These are phyloP conservation scores for Penicillium fimorum DNA, from an alignment of 495 filamentous ascomycete species.

Conservation along the genomic window DNA sequence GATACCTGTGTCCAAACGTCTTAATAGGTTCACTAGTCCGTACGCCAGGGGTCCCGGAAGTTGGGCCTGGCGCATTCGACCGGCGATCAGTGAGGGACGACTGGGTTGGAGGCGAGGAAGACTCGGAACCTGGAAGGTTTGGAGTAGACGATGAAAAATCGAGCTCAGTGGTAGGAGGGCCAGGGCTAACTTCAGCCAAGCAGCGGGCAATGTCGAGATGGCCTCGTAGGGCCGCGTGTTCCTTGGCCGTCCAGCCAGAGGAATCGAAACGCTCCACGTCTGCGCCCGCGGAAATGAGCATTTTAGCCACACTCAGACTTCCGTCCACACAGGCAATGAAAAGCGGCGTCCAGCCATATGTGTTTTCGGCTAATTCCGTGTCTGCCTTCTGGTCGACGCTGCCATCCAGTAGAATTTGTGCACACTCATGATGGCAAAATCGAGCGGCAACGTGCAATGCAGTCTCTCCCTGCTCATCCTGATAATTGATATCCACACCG, in stretches of 20 bases:
- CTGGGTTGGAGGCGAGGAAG: conserved; percentile 41
- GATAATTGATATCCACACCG: conserved; percentile 90
- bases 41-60: conserved; percentile 33
- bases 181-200: conserved; percentile 54
- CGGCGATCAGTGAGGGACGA: conserved; percentile 54
- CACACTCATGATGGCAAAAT: conserved; percentile 80
- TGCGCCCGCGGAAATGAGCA: conserved; percentile 73
- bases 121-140: conserved; percentile 40
- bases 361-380: conserved; percentile 74
- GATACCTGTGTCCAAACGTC: conserved; percentile 93
- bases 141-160: conserved; percentile 36
- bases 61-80: conserved; percentile 44
- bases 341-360: conserved; percentile 89
- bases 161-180: conserved; percentile 35
- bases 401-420: conserved; percentile 68
- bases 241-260: conserved; percentile 92
- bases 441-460: conserved; percentile 90
- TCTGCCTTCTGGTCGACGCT: conserved; percentile 67
- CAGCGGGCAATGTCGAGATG: conserved; percentile 75
- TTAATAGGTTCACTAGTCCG: conserved; percentile 74
- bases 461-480: conserved; percentile 89
- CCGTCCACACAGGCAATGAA: conserved; percentile 92
- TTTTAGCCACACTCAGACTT: conserved; percentile 67
- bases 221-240: conserved; percentile 87
- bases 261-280: conserved; percentile 70